Percentiles rank a stretch among this genome's conserved stretches.
phyloP scores from a whole-genome alignment of 768 basidiomycete species.

The Boletus insuetus region DNA sequence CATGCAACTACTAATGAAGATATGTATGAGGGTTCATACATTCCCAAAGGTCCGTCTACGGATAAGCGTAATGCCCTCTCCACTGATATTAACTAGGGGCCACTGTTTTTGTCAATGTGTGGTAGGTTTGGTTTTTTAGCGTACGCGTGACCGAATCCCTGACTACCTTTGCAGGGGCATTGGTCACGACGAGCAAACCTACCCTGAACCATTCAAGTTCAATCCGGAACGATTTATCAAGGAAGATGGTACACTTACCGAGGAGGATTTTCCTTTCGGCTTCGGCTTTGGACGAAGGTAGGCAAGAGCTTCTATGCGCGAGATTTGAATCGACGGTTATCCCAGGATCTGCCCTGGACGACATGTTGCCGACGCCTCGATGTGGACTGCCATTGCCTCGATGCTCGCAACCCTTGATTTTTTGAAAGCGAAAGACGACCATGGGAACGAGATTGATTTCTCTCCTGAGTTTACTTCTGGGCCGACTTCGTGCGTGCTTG shows the following conservation, averaged over 20 bases:
- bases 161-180: constrained; percentile 34
- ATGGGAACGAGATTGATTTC: constrained; percentile 23
- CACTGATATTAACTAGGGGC: constrained; percentile 6
- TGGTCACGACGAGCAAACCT: constrained; percentile 36
- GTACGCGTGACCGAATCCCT: neutral
- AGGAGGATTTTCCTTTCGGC: constrained; percentile 1
- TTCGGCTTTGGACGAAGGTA: constrained; percentile 30
- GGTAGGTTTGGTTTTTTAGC: constrained; percentile 9
- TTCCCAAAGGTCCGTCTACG: constrained; percentile 21
- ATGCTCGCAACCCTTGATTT: constrained; percentile 27
- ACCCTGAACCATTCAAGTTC: constrained; percentile 40
- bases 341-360: constrained; percentile 24
- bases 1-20: constrained; percentile 21
- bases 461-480: constrained; percentile 21
- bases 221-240: constrained; percentile 38
- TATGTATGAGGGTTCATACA: constrained; percentile 23
- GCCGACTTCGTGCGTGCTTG: constrained; percentile 16
- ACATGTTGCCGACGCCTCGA: constrained; percentile 20
- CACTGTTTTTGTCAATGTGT: constrained; percentile 22
- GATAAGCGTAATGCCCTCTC: neutral
- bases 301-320: neutral
- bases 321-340: neutral
- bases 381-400: constrained; percentile 25
- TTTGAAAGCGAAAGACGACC: constrained; percentile 20
- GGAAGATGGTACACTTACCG: constrained; percentile 15